Conservation (phyloP, 2,329 filamentous ascomycete genomes). For the Botrytis deweyae region DNA sequence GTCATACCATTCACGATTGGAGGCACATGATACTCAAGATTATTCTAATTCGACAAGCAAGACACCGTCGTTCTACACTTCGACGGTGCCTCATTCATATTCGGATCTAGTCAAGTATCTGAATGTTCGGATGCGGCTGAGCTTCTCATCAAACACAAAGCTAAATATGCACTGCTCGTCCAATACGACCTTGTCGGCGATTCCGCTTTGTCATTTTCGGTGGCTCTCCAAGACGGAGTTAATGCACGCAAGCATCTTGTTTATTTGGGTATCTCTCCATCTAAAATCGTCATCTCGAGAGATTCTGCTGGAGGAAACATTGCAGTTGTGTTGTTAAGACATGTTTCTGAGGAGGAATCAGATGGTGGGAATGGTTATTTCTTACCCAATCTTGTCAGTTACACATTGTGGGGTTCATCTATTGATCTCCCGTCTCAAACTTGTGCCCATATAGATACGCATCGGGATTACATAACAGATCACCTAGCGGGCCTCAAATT, state of each 20-base stretch:
- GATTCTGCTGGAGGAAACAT: constrained; percentile 52
- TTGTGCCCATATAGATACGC: constrained; percentile 35
- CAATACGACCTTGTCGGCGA: constrained; percentile 50
- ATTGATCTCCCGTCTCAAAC: constrained; percentile 38
- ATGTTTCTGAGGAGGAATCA: constrained; percentile 41
- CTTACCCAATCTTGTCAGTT: constrained; percentile 38
- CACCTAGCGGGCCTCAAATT: constrained; percentile 43
- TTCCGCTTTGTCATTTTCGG: constrained; percentile 47
- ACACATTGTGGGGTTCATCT: constrained; percentile 46
- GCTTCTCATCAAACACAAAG: constrained; percentile 41
- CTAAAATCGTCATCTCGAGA: constrained; percentile 46
- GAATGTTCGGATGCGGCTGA: constrained; percentile 39
- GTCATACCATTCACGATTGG: constrained; percentile 19
- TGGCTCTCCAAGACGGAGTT: constrained; percentile 49
- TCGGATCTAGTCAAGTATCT: constrained; percentile 43
- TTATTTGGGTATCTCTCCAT: constrained; percentile 42
- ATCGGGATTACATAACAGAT: constrained; percentile 40
- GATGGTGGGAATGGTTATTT: not conserved
- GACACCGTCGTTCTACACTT: constrained; percentile 45
- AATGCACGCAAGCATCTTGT: constrained; percentile 48
- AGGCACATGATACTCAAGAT: constrained; percentile 35
- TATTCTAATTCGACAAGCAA: not conserved
- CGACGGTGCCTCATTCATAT: constrained; percentile 49
- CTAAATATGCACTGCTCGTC: constrained; percentile 43
- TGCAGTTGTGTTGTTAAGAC: constrained; percentile 46